These are phyloP conservation scores for Collybiopsis luxurians DNA, from an alignment of 768 basidiomycete genomes.

Conservation along the genomic window DNA sequence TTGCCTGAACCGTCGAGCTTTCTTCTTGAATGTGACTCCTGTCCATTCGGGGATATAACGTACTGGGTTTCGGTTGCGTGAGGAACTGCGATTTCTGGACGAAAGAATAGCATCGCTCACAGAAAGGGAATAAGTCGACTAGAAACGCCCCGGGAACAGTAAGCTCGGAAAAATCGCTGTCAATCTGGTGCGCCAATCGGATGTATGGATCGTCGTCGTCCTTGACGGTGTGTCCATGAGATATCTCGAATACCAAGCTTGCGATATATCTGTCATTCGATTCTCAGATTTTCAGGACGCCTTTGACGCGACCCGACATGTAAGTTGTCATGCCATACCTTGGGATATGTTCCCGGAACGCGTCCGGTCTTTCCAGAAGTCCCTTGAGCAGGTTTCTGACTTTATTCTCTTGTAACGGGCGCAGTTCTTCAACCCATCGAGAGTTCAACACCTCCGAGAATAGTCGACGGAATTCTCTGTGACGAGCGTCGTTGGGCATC, in stretches of 20 bases:
- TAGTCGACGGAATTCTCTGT: neutral
- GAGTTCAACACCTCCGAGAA: neutral
- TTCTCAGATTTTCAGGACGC: too few relatives aligned
- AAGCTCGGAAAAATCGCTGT: conserved; percentile 8
- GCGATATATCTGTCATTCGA: neutral
- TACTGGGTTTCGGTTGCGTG: neutral
- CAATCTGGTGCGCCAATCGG: conserved; percentile 7
- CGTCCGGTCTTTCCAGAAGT: neutral
- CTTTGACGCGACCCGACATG: too few relatives aligned
- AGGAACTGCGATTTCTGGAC: neutral
- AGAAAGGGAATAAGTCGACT: conserved; percentile 12
- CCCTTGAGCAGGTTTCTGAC: neutral
- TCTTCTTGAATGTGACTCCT: neutral
- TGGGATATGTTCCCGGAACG: neutral
- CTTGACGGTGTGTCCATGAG: conserved; percentile 5
- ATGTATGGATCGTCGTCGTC: conserved; percentile 10
- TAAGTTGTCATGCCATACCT: too few relatives aligned
- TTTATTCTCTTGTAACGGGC: neutral
- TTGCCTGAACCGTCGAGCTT: neutral
- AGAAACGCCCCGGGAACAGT: conserved; percentile 10
- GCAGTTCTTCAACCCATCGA: neutral
- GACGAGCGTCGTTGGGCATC: neutral
- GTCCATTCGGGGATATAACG: neutral
- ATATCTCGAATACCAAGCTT: neutral
- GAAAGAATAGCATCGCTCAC: conserved; percentile 5